phyloP scores from a whole-genome alignment of 176 grass and related monocot species.

The Oryza brachyantha region DNA sequence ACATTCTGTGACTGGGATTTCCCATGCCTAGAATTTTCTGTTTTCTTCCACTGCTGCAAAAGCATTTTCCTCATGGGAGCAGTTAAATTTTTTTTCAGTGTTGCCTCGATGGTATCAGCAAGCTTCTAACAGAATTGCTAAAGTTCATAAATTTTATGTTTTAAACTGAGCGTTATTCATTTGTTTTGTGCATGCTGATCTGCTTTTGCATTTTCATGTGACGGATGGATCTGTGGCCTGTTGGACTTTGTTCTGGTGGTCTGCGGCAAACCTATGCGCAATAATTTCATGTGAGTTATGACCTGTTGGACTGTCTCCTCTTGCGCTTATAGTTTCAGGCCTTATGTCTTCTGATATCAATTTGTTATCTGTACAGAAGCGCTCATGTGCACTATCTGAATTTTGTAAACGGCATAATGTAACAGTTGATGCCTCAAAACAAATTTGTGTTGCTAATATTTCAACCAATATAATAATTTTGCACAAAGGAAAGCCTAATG shows the following conservation, averaged over 20 bases:
- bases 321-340: no score
- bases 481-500: no score
- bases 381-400: no score
- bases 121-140: conserved; percentile 27
- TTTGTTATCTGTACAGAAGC: no score
- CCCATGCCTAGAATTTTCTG: conserved; percentile 41
- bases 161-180: not conserved
- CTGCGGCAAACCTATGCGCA: no score
- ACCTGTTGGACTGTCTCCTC: no score
- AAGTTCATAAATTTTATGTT: conserved; percentile 30
- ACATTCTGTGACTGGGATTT: conserved; percentile 49
- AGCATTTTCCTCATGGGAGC: conserved; percentile 33
- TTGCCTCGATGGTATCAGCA: conserved; percentile 28
- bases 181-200: not conserved
- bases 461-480: no score
- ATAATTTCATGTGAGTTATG: no score
- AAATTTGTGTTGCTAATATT: no score
- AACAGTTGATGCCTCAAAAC: no score
- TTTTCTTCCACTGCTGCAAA: conserved; percentile 34
- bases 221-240: not conserved
- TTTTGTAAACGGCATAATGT: no score
- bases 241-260: not conserved
- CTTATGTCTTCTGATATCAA: no score
- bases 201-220: not conserved
- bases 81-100: conserved; percentile 12